Evolutionary conservation across 106 monocot species (phyloP).

Genomic region (Dendrobium chrysotoxum): DNA sequence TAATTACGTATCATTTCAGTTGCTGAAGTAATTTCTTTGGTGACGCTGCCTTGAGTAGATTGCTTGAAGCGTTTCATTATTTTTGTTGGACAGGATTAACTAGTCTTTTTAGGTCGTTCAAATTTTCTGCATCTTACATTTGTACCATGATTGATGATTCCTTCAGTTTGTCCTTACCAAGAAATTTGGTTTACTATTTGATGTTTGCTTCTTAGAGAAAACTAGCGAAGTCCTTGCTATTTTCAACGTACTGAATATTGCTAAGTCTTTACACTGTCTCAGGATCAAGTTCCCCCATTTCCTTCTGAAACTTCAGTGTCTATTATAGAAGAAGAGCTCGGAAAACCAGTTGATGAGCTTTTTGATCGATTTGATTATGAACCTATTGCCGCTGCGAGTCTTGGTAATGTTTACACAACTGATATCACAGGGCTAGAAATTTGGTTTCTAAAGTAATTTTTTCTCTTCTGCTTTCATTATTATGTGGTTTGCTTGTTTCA

Average conservation of each 20-base stretch:
- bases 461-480: neutral
- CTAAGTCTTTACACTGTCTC: neutral
- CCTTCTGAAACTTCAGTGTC: constrained; percentile 82
- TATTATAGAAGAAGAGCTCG: constrained; percentile 97
- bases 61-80: neutral
- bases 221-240: neutral
- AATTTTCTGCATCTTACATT: neutral
- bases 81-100: neutral
- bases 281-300: constrained; percentile 99
- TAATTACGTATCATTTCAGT: neutral
- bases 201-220: neutral
- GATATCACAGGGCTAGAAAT: neutral
- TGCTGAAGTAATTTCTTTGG: neutral
- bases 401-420: constrained; percentile 45
- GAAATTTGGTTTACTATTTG: neutral
- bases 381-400: constrained; percentile 98
- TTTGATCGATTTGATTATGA: constrained; percentile 95
- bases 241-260: constrained; percentile 1
- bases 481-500: neutral
- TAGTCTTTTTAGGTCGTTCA: neutral
- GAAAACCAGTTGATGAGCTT: constrained; percentile 47
- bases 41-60: neutral
- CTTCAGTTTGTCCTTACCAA: neutral
- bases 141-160: neutral
- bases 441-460: neutral